A percentile compares a stretch with the other conserved stretches of the same genome.
phyloP scores from a whole-genome alignment of 352 stramenopile species.

The Globisporangium yorkense region DNA sequence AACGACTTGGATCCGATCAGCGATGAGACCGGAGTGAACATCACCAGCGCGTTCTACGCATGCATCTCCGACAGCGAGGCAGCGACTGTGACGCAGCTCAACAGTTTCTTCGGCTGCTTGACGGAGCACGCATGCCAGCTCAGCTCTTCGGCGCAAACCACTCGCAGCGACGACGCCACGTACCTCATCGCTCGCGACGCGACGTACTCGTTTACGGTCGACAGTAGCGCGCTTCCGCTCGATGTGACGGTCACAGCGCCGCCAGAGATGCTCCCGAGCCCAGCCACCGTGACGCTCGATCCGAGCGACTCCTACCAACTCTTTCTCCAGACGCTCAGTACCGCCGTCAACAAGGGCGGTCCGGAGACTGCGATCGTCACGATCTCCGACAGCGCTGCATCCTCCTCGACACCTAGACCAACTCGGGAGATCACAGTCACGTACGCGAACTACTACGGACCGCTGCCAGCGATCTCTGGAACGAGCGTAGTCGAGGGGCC shows the following conservation, averaged over 20 bases:
- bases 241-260: background rate
- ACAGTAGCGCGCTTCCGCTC: background rate
- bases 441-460: conserved; percentile 4
- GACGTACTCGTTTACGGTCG: conserved; percentile 1
- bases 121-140: conserved; percentile 8
- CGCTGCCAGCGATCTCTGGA: background rate
- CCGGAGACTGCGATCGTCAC: background rate
- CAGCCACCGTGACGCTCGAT: background rate
- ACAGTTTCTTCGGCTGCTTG: conserved; percentile 9
- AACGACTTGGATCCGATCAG: conserved; percentile 1
- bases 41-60: background rate
- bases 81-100: background rate
- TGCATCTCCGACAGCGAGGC: background rate
- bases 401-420: background rate
- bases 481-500: background rate
- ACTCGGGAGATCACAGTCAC: background rate
- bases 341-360: too few relatives aligned
- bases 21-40: conserved; percentile 3
- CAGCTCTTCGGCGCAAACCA: background rate
- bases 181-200: conserved; percentile 1
- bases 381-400: background rate
- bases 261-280: background rate
- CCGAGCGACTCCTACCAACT: background rate
- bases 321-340: background rate
- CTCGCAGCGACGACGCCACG: conserved; percentile 1